Conservation (phyloP, 306 rosid species). For the Cicer yamashitae region DNA sequence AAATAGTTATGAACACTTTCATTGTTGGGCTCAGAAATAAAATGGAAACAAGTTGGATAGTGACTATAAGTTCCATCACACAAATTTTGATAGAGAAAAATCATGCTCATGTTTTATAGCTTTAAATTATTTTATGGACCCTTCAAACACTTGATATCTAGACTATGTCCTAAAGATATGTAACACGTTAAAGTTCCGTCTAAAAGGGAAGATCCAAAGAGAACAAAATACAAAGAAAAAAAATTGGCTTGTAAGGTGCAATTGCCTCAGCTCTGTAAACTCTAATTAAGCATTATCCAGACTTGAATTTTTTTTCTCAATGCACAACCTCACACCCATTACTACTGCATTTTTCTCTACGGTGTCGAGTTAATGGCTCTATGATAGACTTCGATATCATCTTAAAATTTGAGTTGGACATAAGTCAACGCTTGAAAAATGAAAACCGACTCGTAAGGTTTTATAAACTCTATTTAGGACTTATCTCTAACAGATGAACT, state of each 20-base stretch:
- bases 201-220: neutral
- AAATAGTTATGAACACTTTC: conserved; percentile 12
- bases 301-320: neutral
- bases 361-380: neutral
- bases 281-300: neutral
- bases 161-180: neutral
- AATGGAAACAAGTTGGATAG: neutral
- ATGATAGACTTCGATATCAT: neutral
- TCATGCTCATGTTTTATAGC: neutral
- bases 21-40: neutral
- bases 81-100: neutral
- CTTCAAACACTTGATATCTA: conserved; percentile 8
- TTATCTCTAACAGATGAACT: neutral
- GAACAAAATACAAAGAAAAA: neutral
- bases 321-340: neutral
- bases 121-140: neutral
- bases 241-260: neutral
- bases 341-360: neutral
- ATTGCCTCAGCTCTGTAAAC: neutral
- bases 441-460: neutral
- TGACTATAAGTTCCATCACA: neutral
- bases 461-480: neutral
- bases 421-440: neutral
- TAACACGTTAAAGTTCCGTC: neutral
- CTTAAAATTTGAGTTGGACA: neutral